Base-by-base conservation (phyloP, 2,329 filamentous ascomycete species). In the Diplocarpon mali region DNA sequence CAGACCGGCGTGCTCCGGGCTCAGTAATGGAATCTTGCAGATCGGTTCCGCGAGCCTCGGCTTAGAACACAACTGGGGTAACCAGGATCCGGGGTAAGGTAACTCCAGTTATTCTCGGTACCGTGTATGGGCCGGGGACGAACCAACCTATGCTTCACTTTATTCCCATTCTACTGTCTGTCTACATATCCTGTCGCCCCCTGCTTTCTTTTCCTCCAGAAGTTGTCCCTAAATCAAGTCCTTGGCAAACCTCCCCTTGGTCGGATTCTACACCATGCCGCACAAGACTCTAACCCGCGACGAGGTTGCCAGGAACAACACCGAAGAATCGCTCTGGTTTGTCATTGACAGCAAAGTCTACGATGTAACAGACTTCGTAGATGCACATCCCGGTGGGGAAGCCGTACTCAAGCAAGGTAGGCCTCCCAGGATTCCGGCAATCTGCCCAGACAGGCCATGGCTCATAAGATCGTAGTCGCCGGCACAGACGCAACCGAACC, bases 291-390 rank as follows among this genome's bases (percentile, higher is more conserved):
- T 62, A 58, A 72, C 75, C 47, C 74, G 75, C 56, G 74, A 69
- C 45, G 74, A 86, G 63, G 83, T 92, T 55, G 80, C 81, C 51
- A 75, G 81, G 63, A 82, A 90, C 69, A 86, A 80, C 63, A 77
- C 74, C 45, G 78, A 83, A 39, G 82, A 88, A 53, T 57, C 55
- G 17, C 51, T 57, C n/a, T 89, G 85, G 82, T 83, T 85, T 65
- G 81, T 94, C 59, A 79, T 94, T 64, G 86, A 94, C 69, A 79
- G 83, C 66, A 83, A 80, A 58, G 85, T 93, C 60, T 94, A 93
- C 70, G 85, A 94, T 65, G 73, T 89, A 11, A 81, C 80, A 49
- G 85, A 93, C 53, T 94, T 93, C 64, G 65, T 87, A 55, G 84
- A 92, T 60, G 85, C 83, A 16, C 87, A 94, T 59, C 87, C 87